Base-by-base conservation (phyloP, 192 early-diverging fungal genomes). In the Coemansia sp. region DNA sequence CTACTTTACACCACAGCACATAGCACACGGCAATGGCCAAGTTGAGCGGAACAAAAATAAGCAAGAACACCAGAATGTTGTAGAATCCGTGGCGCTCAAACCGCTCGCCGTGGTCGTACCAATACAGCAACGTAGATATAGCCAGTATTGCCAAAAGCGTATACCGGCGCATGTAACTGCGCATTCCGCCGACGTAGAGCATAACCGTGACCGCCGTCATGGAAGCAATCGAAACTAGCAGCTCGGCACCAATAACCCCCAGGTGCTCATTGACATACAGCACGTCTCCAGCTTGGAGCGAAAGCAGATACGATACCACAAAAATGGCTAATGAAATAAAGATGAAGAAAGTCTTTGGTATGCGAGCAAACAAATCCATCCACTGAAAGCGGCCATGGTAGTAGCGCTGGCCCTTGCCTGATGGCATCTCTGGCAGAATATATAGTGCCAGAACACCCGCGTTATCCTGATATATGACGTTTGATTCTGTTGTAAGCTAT, bases 61-160 rank as follows among this genome's bases (percentile, higher is more conserved):
- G 65, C 62, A 80, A 18, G 19, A 80, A 79, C n/a, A 82, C 81
- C 8, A 82, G 60, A 49, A 82, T 34, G 29, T 82, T 82, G 58
- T 82, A 82, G 22, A 80, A 75, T 0, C 81, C 81, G 37, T 82
- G 81, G 11, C 63, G 31, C 30, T 82, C 76, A 37, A 82, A 82
- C n/a, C 72, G 56, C 47, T 82, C 81, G 38, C 81, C 81, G 15
- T 80, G 76, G 58, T 82, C 81, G 56, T 78, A 82, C 8, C 36
- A 50, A 43, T 82, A 80, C 23, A 82, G 56, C n/a, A 45, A 42
- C 9, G 18, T 43, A 31, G 34, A 68, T 4, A 51, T 63, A 40
- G 25, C 50, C 4, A 29, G 17, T 11, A 58, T 61, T 13, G 34
- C 26, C 18, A 53, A 21, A 13, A 56, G 27, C 23, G 32, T 62